A percentile compares a stretch with the other conserved stretches of the same genome.
These are phyloP conservation scores for Rhynchosporium secalis DNA, from an alignment of 2,329 filamentous ascomycete species.

Conservation along the genomic window DNA sequence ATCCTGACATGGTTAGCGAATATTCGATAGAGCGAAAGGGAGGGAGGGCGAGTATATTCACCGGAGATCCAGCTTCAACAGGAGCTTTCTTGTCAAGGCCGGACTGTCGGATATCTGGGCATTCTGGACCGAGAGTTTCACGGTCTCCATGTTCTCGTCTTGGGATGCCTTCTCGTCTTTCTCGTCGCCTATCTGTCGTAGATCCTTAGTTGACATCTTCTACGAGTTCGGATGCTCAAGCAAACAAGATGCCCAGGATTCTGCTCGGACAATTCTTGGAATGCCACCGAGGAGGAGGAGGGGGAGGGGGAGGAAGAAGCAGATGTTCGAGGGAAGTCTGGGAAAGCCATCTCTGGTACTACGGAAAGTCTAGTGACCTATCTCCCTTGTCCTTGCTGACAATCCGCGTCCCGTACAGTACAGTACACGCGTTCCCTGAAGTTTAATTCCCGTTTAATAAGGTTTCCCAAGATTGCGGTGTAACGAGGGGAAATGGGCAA, in stretches of 20 bases:
- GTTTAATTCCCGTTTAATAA: background rate
- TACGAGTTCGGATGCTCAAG: background rate
- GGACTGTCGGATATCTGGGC: slow-evolving; percentile 14
- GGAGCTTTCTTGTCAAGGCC: slow-evolving; percentile 45
- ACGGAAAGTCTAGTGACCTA: background rate
- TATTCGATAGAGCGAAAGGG: background rate
- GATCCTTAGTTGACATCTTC: slow-evolving; percentile 5
- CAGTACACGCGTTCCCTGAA: background rate
- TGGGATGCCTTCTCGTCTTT: slow-evolving; percentile 12
- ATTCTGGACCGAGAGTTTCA: slow-evolving; percentile 1
- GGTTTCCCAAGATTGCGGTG: slow-evolving; percentile 1
- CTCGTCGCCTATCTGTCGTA: slow-evolving; percentile 13
- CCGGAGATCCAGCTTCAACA: slow-evolving; percentile 57
- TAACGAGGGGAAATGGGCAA: background rate
- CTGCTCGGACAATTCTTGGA: background rate
- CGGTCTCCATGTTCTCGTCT: slow-evolving; percentile 23
- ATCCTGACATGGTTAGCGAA: slow-evolving; percentile 46
- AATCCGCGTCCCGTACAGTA: background rate
- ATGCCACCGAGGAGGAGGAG: background rate
- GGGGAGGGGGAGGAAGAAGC: background rate
- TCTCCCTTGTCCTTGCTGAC: background rate
- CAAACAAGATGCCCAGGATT: background rate
- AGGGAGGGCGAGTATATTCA: slow-evolving; percentile 28
- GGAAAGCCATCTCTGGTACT: slow-evolving; percentile 9
- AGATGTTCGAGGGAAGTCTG: slow-evolving; percentile 16